These are phyloP conservation scores for Dacryopinax spathularia DNA, from an alignment of 768 basidiomycete genomes.

Conservation along the genomic window DNA sequence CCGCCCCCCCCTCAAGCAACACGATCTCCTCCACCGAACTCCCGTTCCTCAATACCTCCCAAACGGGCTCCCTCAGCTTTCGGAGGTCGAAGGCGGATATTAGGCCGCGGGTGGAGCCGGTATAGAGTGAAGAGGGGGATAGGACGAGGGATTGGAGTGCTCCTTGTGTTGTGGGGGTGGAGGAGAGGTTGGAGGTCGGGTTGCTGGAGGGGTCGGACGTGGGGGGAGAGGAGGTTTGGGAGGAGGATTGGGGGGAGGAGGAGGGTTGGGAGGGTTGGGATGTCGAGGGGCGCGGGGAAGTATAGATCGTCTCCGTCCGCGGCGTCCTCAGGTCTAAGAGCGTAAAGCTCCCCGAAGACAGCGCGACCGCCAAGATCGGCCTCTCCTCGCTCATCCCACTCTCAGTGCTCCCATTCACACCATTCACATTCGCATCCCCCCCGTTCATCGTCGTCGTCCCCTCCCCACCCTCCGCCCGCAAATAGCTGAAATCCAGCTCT, in stretches of 20 bases:
- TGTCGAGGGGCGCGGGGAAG: slow-evolving; percentile 27
- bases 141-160: neutral
- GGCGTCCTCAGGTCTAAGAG: slow-evolving; percentile 1
- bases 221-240: slow-evolving; percentile 18
- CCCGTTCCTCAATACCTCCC: neutral
- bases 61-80: slow-evolving; percentile 19
- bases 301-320: slow-evolving; percentile 13
- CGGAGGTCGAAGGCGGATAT: neutral
- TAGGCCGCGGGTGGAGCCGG: slow-evolving; percentile 33
- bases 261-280: slow-evolving; percentile 30
- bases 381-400: slow-evolving; percentile 6
- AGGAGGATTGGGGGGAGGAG: slow-evolving; percentile 28
- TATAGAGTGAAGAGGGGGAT: slow-evolving; percentile 7
- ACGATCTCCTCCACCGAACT: slow-evolving; percentile 14
- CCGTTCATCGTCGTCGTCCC: slow-evolving; percentile 14
- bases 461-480: slow-evolving; percentile 19
- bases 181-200: slow-evolving; percentile 30
- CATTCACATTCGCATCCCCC: no score
- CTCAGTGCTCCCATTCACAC: no score
- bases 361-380: slow-evolving; percentile 5
- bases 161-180: neutral
- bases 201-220: slow-evolving; percentile 33
- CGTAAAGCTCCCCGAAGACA: neutral
- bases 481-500: slow-evolving; percentile 31
- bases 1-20: slow-evolving; percentile 18